Percentiles rank a stretch among this genome's conserved stretches.
These are phyloP conservation scores for Esteya vermicola DNA, from an alignment of 2,329 filamentous ascomycete genomes.

Conservation along the genomic window DNA sequence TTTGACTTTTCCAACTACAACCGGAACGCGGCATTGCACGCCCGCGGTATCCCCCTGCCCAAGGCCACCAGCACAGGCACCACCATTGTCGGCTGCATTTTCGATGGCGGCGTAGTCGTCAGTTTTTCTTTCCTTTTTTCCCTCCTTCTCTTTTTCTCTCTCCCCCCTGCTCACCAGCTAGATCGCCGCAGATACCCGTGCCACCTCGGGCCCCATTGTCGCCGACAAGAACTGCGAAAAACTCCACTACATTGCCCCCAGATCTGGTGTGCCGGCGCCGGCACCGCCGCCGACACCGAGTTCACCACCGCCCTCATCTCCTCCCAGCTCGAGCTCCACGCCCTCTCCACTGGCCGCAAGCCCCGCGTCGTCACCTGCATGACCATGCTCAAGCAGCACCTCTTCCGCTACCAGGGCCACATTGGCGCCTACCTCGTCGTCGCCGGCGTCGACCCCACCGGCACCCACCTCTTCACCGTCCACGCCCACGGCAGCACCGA, in stretches of 20 bases:
- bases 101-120: constrained; percentile 88
- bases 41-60: constrained; percentile 82
- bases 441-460: constrained; percentile 90
- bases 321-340: constrained; percentile 94
- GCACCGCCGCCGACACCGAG: constrained; percentile 95
- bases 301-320: constrained; percentile 98
- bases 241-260: constrained; percentile 95
- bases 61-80: constrained; percentile 98
- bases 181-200: constrained; percentile 97
- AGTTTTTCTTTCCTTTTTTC: constrained; percentile 19
- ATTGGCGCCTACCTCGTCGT: constrained; percentile 97
- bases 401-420: constrained; percentile 95
- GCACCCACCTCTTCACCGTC: constrained; percentile 90
- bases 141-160: neutral
- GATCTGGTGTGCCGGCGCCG: constrained; percentile 98
- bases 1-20: constrained; percentile 99
- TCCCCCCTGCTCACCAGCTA: constrained; percentile 18
- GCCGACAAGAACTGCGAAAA: constrained; percentile 99
- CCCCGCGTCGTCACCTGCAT: constrained; percentile 97
- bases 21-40: constrained; percentile 92
- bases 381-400: constrained; percentile 98
- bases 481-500: constrained; percentile 97
- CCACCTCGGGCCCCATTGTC: constrained; percentile 92
- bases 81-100: constrained; percentile 96
- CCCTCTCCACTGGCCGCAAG: constrained; percentile 89